phyloP scores from a whole-genome alignment of 345 rosid genomes.

The Aquilaria yunnanensis region DNA sequence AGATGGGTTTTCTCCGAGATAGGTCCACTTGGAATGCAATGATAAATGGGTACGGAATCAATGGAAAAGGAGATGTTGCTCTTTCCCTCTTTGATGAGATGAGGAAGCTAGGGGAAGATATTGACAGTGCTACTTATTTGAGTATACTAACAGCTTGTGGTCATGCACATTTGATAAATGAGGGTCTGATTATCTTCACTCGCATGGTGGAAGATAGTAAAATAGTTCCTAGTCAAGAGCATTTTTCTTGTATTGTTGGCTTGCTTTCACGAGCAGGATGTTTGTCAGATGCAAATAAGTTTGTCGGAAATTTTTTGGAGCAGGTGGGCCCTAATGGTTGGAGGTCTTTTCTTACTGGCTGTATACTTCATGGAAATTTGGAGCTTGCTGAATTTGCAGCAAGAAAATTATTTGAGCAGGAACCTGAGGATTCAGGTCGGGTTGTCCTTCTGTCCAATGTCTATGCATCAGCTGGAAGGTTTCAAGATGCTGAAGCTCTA shows the following conservation, averaged over 20 bases:
- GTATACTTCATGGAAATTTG: slow-evolving; percentile 31
- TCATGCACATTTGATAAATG: slow-evolving; percentile 31
- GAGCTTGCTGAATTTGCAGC: slow-evolving; percentile 34
- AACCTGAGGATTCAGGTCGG: slow-evolving; percentile 15
- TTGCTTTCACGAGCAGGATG: slow-evolving; percentile 34
- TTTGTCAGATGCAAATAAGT: slow-evolving; percentile 28
- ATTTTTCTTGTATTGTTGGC: slow-evolving; percentile 33
- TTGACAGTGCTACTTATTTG: slow-evolving; percentile 32
- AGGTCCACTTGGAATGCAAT: slow-evolving; percentile 45
- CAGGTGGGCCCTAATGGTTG: slow-evolving; percentile 26
- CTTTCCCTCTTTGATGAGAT: slow-evolving; percentile 28
- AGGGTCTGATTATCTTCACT: slow-evolving; percentile 35
- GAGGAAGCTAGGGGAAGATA: slow-evolving; percentile 25
- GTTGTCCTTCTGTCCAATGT: slow-evolving; percentile 36
- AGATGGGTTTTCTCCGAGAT: slow-evolving; percentile 32
- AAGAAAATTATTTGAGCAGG: slow-evolving; percentile 19
- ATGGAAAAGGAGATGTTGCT: slow-evolving; percentile 32
- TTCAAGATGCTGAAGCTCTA: slow-evolving; percentile 40
- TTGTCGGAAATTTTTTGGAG: slow-evolving; percentile 15
- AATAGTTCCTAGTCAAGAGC: slow-evolving; percentile 29
- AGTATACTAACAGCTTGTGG: slow-evolving; percentile 37
- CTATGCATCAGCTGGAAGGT: slow-evolving; percentile 43
- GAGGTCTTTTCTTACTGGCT: slow-evolving; percentile 37
- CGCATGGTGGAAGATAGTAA: slow-evolving; percentile 25
- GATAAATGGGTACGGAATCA: slow-evolving; percentile 32